Conservation (phyloP, 148 eudicot species). For the Arctostaphylos glauca region DNA sequence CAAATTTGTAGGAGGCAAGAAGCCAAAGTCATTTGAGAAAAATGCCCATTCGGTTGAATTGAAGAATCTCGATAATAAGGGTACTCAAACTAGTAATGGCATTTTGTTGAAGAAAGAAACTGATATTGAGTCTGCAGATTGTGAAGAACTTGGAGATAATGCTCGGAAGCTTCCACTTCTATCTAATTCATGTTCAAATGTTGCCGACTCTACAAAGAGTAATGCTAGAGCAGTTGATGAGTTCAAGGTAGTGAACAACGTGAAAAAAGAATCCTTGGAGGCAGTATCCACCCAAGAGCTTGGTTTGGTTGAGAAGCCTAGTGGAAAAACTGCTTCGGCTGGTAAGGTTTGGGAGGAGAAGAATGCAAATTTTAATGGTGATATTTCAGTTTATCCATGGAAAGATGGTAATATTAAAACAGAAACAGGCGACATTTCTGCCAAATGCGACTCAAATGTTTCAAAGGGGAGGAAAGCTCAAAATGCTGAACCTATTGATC, state of each 20-base stretch:
- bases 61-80: conserved; percentile 27
- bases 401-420: conserved; percentile 25
- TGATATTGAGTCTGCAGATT: conserved; percentile 42
- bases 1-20: conserved; percentile 32
- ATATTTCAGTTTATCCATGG: conserved; percentile 18
- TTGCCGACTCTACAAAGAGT: conserved; percentile 25
- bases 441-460: conserved; percentile 25
- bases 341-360: conserved; percentile 28
- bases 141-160: conserved; percentile 66
- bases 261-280: conserved; percentile 32
- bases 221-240: conserved; percentile 16
- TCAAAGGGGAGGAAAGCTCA: conserved; percentile 33
- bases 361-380: conserved; percentile 22
- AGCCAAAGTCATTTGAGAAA: conserved; percentile 33
- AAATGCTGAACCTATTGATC: conserved; percentile 28
- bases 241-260: conserved; percentile 12
- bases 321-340: conserved; percentile 31
- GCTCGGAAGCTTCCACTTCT: conserved; percentile 79
- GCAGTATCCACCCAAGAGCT: conserved; percentile 27
- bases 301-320: conserved; percentile 38
- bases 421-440: conserved; percentile 28
- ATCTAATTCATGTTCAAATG: conserved; percentile 36
- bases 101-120: conserved; percentile 40
- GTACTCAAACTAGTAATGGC: conserved; percentile 18
- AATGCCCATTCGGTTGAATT: conserved; percentile 28